Evolutionary conservation across 257 asterid species (phyloP).

Genomic region (Solanum piurae): DNA sequence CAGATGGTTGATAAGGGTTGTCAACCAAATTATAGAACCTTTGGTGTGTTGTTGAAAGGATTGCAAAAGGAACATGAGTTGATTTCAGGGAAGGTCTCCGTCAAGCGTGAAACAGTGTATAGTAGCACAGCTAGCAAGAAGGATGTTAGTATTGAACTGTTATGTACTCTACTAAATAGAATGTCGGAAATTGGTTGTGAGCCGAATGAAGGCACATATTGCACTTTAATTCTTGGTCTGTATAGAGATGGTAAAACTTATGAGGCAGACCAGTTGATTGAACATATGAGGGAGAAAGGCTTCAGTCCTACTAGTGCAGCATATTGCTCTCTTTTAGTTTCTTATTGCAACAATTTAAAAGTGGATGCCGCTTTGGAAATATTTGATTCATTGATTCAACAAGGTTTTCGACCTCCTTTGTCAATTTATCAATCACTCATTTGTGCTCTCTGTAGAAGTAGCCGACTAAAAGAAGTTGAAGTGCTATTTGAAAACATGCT

Average conservation of each 20-base stretch:
- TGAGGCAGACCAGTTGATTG: slow-evolving; percentile 66
- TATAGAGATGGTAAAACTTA: slow-evolving; percentile 49
- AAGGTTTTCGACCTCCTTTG: slow-evolving; percentile 48
- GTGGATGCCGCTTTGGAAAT: slow-evolving; percentile 46
- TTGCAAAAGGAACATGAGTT: slow-evolving; percentile 40
- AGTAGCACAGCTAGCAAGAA: slow-evolving; percentile 20
- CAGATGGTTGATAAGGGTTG: slow-evolving; percentile 54
- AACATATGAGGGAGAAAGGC: slow-evolving; percentile 63
- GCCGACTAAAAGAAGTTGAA: slow-evolving; percentile 48
- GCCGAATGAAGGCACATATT: slow-evolving; percentile 43
- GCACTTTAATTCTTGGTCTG: slow-evolving; percentile 46
- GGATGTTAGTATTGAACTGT: slow-evolving; percentile 26
- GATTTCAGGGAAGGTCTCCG: slow-evolving; percentile 25
- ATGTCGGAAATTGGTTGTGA: slow-evolving; percentile 65
- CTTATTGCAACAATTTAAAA: slow-evolving; percentile 62
- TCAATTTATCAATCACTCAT: slow-evolving; percentile 41
- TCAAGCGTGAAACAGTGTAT: slow-evolving; percentile 21
- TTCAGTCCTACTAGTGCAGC: slow-evolving; percentile 45
- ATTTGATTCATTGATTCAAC: slow-evolving; percentile 27
- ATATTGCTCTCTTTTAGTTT: slow-evolving; percentile 54
- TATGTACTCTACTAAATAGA: slow-evolving; percentile 39
- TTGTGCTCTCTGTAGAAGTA: slow-evolving; percentile 42
- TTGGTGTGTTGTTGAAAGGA: slow-evolving; percentile 54
- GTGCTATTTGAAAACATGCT: slow-evolving; percentile 54
- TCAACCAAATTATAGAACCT: slow-evolving; percentile 73